Conservation (phyloP, 2,329 filamentous ascomycete species). For the Rhytidhysteron rufulum region DNA sequence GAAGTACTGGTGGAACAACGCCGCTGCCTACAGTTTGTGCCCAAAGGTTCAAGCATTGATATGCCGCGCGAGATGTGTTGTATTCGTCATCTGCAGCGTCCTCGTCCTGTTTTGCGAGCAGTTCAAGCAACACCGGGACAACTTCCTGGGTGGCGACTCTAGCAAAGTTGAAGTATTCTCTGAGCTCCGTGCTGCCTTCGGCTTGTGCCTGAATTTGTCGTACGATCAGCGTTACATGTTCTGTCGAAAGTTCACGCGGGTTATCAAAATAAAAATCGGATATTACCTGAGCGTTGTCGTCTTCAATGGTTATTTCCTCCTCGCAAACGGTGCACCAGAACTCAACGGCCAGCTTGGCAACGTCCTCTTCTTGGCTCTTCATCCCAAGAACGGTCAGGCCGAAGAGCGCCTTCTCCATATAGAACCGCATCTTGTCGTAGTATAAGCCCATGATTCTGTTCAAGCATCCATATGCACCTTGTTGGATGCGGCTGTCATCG, state of each 20-base stretch:
- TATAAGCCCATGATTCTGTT: constrained; percentile 99
- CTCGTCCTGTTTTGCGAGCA: constrained; percentile 96
- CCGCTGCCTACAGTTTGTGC: constrained; percentile 83
- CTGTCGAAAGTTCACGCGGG: constrained; percentile 10
- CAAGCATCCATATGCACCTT: constrained; percentile 92
- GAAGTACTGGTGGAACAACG: constrained; percentile 80
- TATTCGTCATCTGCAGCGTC: constrained; percentile 97
- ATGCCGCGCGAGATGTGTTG: constrained; percentile 90
- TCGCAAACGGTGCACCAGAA: constrained; percentile 99
- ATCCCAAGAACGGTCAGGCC: constrained; percentile 96
- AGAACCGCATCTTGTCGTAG: constrained; percentile 99
- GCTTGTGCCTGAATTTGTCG: constrained; percentile 51
- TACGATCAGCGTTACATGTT: constrained; percentile 18
- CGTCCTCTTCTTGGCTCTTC: constrained; percentile 97
- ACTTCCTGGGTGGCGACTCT: constrained; percentile 91
- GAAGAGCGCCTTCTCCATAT: constrained; percentile 99
- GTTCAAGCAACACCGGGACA: constrained; percentile 80
- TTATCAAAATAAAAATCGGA: neutral
- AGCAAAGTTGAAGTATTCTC: constrained; percentile 94
- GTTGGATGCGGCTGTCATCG: constrained; percentile 84
- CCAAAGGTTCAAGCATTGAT: constrained; percentile 95
- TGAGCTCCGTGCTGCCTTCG: constrained; percentile 77
- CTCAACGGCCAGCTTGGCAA: constrained; percentile 95
- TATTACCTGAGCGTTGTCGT: constrained; percentile 80
- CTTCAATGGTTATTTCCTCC: constrained; percentile 96